phyloP scores from a whole-genome alignment of 148 eudicot genomes.

The Rhododendron ovatum region DNA sequence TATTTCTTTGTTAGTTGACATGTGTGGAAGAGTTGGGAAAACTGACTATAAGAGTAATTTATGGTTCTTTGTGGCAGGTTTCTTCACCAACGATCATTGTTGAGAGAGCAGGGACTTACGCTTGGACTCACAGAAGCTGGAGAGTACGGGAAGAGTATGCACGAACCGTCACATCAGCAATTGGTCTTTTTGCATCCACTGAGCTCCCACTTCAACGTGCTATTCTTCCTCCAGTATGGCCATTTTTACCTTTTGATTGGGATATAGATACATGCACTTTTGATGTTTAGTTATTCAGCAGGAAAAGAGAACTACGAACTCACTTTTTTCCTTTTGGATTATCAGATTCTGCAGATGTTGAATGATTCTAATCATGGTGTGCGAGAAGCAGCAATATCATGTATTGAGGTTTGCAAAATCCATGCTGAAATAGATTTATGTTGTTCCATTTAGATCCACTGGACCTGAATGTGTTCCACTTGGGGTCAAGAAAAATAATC shows the following conservation, averaged over 20 bases:
- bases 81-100: slow-evolving; percentile 93
- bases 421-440: background rate
- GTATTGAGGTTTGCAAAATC: slow-evolving; percentile 75
- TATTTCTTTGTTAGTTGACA: background rate
- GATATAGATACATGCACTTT: background rate
- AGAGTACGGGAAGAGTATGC: slow-evolving; percentile 96
- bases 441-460: background rate
- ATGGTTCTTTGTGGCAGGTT: slow-evolving; percentile 46
- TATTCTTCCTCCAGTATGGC: slow-evolving; percentile 87
- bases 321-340: slow-evolving; percentile 9
- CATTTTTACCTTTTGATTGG: background rate
- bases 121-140: slow-evolving; percentile 97
- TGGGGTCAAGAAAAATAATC: background rate
- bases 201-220: slow-evolving; percentile 97
- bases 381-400: slow-evolving; percentile 84
- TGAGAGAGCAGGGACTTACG: slow-evolving; percentile 91
- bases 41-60: background rate
- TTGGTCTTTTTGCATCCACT: slow-evolving; percentile 82
- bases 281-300: background rate
- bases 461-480: background rate
- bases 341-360: slow-evolving; percentile 93
- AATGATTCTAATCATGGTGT: slow-evolving; percentile 88
- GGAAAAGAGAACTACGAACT: slow-evolving; percentile 9
- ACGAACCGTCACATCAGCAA: slow-evolving; percentile 90
- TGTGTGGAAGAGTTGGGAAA: background rate